These are phyloP conservation scores for Lenzites betulinus DNA, from an alignment of 768 basidiomycete species.

Conservation along the genomic window DNA sequence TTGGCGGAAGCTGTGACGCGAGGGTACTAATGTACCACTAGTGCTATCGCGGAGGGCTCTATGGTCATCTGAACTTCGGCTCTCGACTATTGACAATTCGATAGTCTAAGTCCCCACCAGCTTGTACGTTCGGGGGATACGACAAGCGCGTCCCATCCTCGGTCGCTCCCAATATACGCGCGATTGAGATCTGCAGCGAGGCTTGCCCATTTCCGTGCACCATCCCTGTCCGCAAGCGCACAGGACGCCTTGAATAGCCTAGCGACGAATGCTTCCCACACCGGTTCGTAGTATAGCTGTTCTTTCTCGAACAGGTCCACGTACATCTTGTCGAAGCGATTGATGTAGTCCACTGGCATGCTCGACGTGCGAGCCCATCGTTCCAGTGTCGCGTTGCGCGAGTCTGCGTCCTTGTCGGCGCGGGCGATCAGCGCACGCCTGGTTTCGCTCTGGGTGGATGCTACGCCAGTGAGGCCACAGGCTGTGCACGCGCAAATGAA, in stretches of 20 bases:
- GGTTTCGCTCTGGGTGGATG: not conserved
- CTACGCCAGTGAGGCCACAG: constrained; percentile 5
- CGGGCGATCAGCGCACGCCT: constrained; percentile 11
- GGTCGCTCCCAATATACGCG: constrained; percentile 6
- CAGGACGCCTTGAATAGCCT: constrained; percentile 13
- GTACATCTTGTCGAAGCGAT: constrained; percentile 8
- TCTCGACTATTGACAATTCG: too few relatives aligned
- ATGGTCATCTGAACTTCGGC: too few relatives aligned
- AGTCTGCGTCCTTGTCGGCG: not conserved
- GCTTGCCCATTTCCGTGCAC: constrained; percentile 1
- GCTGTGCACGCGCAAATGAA: constrained; percentile 13
- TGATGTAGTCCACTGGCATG: constrained; percentile 6
- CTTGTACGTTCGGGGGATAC: constrained; percentile 3
- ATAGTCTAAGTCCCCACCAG: constrained; percentile 16
- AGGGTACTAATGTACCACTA: constrained; percentile 3
- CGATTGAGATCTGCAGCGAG: not conserved
- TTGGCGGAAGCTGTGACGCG: not conserved
- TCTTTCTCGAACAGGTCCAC: constrained; percentile 12
- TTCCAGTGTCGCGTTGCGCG: constrained; percentile 4
- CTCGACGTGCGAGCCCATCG: constrained; percentile 1
- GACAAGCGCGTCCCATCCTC: constrained; percentile 12
- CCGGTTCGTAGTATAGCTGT: constrained; percentile 13
- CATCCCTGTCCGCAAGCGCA: constrained; percentile 11
- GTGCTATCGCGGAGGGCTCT: too few relatives aligned
- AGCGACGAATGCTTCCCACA: constrained; percentile 5